Conservation (phyloP, 2,329 filamentous ascomycete genomes). For the Huntiella savannae region DNA sequence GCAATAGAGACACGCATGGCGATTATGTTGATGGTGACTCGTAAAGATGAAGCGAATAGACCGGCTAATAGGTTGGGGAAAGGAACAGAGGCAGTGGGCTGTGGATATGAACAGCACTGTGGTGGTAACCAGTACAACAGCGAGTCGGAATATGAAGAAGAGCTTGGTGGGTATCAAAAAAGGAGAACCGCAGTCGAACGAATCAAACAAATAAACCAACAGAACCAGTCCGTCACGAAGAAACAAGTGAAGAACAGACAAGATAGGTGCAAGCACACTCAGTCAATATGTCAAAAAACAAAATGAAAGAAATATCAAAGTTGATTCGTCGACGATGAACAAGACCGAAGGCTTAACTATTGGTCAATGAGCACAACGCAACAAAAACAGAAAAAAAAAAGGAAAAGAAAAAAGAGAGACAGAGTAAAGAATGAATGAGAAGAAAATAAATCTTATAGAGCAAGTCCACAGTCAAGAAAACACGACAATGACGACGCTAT, state of each 20-base stretch:
- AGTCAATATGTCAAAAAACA: background rate
- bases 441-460: constrained; percentile 2
- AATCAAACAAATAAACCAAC: background rate
- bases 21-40: background rate
- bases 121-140: too few species aligned
- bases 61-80: background rate
- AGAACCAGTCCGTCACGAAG: constrained; percentile 1
- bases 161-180: background rate
- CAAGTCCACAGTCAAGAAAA: background rate
- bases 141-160: background rate
- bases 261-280: background rate
- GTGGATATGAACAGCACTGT: too few species aligned
- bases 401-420: background rate
- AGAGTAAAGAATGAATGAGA: background rate
- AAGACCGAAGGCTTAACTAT: too few species aligned
- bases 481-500: background rate
- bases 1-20: constrained; percentile 5
- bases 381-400: background rate
- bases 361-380: background rate
- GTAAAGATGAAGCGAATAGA: background rate
- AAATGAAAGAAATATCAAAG: background rate
- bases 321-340: background rate
- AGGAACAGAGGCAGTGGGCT: too few species aligned
- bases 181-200: background rate
- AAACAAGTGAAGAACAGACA: background rate